Conservation (phyloP, 2,329 filamentous ascomycete species). For the Xylariaceae sp. region DNA sequence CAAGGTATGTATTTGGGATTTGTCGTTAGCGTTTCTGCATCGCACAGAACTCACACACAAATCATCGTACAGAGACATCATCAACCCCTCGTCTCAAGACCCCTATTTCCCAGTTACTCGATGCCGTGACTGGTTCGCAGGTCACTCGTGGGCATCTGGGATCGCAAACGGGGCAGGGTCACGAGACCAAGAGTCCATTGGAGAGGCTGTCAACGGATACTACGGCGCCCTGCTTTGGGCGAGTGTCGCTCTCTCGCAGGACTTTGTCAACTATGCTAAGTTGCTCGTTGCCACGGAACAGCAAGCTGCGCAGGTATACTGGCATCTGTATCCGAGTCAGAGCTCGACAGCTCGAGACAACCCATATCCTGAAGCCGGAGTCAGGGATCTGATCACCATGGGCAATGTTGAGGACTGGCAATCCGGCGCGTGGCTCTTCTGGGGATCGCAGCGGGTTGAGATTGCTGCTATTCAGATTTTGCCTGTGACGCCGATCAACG, state of each 20-base stretch:
- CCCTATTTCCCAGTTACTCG: constrained; percentile 8
- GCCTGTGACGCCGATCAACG: constrained; percentile 5
- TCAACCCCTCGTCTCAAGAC: constrained; percentile 7
- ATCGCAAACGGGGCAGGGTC: constrained; percentile 7
- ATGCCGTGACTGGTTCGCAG: constrained; percentile 9
- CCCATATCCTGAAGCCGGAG: constrained; percentile 3
- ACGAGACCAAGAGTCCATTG: constrained; percentile 7
- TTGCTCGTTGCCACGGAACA: constrained; percentile 7
- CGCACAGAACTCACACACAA: neutral
- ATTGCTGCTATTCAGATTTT: constrained; percentile 9
- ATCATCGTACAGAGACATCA: constrained; percentile 4
- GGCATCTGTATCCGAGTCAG: constrained; percentile 9
- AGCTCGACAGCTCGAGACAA: constrained; percentile 8
- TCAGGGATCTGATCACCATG: constrained; percentile 6
- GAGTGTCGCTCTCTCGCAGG: constrained; percentile 6
- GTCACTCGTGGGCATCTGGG: constrained; percentile 8
- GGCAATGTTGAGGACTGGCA: constrained; percentile 11
- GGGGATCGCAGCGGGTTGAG: constrained; percentile 2
- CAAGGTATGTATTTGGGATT: constrained; percentile 2
- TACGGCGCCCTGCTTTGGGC: constrained; percentile 8
- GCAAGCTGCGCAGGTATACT: constrained; percentile 5
- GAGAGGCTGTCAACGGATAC: constrained; percentile 7
- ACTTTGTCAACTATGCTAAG: constrained; percentile 9
- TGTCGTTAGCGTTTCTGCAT: neutral
- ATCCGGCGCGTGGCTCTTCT: constrained; percentile 9